These are phyloP conservation scores for Podospora tetraspora DNA, from an alignment of 495 filamentous ascomycete genomes.

Conservation along the genomic window DNA sequence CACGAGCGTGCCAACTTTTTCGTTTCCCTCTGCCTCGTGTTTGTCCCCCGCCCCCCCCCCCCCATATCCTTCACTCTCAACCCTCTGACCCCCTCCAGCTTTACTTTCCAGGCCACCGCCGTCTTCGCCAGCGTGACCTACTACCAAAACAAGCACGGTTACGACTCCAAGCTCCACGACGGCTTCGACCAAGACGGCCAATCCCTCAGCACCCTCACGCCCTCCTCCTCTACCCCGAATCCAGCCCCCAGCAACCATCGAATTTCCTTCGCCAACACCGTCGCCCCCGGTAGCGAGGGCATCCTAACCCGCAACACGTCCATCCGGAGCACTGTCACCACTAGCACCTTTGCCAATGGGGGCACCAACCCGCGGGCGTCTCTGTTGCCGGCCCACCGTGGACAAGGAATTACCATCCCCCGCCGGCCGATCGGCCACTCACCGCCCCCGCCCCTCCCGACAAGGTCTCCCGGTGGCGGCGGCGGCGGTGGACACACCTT, in stretches of 20 bases:
- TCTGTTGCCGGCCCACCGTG: not conserved
- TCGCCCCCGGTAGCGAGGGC: constrained; percentile 29
- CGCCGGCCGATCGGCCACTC: constrained; percentile 12
- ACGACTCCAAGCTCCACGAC: constrained; percentile 20
- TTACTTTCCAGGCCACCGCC: constrained; percentile 36
- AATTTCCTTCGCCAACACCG: not conserved
- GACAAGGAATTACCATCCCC: not conserved
- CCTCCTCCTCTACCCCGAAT: constrained; percentile 1
- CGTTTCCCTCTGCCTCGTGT: constrained; percentile 33
- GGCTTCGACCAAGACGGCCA: constrained; percentile 21
- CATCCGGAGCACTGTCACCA: constrained; percentile 29
- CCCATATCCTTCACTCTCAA: no score
- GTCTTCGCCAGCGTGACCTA: constrained; percentile 29
- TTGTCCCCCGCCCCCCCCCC: no score
- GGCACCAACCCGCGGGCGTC: not conserved
- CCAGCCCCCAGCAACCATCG: not conserved
- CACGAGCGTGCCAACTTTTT: constrained; percentile 33
- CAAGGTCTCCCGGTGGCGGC: not conserved
- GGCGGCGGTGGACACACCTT: not conserved
- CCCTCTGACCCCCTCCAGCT: constrained; percentile 21
- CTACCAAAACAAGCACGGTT: constrained; percentile 27
- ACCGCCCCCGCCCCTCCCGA: not conserved
- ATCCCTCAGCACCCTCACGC: constrained; percentile 18
- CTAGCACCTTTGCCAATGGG: not conserved
- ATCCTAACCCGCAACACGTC: constrained; percentile 32